Base-by-base conservation (phyloP, 306 rosid species). In the Inga oerstediana region DNA sequence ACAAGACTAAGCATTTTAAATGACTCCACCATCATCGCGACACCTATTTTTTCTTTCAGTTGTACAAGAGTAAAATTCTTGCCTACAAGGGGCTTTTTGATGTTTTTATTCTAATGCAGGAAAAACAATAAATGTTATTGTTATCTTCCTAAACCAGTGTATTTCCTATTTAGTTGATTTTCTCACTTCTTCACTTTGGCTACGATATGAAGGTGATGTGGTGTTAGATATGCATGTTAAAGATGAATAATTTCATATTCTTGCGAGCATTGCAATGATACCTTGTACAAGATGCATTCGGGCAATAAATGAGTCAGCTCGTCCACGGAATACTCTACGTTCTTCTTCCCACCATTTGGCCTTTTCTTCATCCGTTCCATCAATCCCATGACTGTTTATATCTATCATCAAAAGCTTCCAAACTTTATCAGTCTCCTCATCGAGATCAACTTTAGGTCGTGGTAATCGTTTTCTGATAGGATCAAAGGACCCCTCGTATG, bases 211-310 rank as follows among this genome's bases (percentile, higher is more conserved):
- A 34, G 46, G 58, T 15, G 76, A 44, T 76, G 77, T 80, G 20
- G 51, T 44, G 72, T 72, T 14, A 80, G 24, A 32, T 46, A 46
- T 79, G 72, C 65, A n/a, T 48, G 76, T 49, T 77, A 68, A 54
- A 66, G 54, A 72, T 35, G 30, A 30, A 12, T 64, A 70, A 12
- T 76, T 59, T 30, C 8, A 75, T 76, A 81, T 80, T 59, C 75
- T 77, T 77, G 72, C 58, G 80, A 79, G 35, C 27, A 62, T 61
- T 80, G 82, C 43, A 24, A 32, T 73, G 72, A 84, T 91, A 97
- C 99, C 99, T 97, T 97, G 99, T 81, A 97, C 99, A 41, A 94
- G 99, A 91, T 89, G 99, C 99, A 97, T 97, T 69, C 97, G 82
- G 59, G 98, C 98, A 14, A 97, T 93, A 86, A 97, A 97, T 82